phyloP scores from a whole-genome alignment of 2,329 filamentous ascomycete genomes.

The Cyanodermella asteris region DNA sequence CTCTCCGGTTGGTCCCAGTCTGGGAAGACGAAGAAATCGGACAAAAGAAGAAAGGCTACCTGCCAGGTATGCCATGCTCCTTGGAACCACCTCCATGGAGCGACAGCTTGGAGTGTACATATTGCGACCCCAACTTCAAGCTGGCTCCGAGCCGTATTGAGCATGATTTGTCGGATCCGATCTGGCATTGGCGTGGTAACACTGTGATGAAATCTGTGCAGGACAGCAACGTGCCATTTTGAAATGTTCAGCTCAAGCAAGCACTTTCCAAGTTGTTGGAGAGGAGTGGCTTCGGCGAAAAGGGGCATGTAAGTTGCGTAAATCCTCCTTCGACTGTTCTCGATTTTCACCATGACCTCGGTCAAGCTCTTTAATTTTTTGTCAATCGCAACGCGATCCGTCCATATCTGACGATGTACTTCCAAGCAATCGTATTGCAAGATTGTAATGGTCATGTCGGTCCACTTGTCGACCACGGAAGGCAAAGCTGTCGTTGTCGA shows the following conservation, averaged over 20 bases:
- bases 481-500: conserved; percentile 21
- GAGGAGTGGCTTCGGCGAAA: conserved; percentile 34
- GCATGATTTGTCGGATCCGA: conserved; percentile 38
- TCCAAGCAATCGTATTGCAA: conserved; percentile 55
- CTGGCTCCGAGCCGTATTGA: conserved; percentile 35
- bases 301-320: conserved; percentile 42
- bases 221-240: conserved; percentile 41
- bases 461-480: conserved; percentile 39
- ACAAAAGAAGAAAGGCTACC: conserved; percentile 43
- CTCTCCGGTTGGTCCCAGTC: conserved; percentile 36
- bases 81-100: conserved; percentile 46
- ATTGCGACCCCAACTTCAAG: conserved; percentile 33
- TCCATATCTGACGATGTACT: conserved; percentile 48
- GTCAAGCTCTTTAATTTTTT: conserved; percentile 38
- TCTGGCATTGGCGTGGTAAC: conserved; percentile 18
- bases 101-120: conserved; percentile 29
- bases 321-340: conserved; percentile 43
- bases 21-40: conserved; percentile 41
- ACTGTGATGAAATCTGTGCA: conserved; percentile 43
- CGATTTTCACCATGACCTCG: conserved; percentile 42
- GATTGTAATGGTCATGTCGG: conserved; percentile 42
- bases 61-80: conserved; percentile 56
- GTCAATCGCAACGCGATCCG: conserved; percentile 41
- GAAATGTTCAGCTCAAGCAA: conserved; percentile 43
- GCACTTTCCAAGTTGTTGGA: conserved; percentile 41